phyloP scores from a whole-genome alignment of 2,329 filamentous ascomycete species.

The Lachnellula occidentalis region DNA sequence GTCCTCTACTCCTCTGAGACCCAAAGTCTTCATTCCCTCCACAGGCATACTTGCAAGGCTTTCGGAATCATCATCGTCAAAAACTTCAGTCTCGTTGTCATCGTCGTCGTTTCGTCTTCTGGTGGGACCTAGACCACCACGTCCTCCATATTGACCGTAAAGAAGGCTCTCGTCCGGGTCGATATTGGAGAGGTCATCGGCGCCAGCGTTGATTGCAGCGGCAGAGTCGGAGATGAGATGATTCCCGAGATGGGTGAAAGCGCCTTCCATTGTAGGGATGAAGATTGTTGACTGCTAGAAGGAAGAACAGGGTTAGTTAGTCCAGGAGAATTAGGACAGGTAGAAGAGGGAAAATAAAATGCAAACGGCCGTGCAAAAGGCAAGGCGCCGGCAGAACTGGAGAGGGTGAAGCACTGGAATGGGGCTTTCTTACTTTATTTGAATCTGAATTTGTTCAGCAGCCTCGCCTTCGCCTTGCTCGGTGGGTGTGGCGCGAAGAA shows the following conservation, averaged over 20 bases:
- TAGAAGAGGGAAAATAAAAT: too few relatives aligned
- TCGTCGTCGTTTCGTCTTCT: conserved; percentile 75
- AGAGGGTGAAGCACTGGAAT: conserved; percentile 4
- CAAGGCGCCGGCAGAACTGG: not conserved
- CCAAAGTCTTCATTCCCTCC: conserved; percentile 65
- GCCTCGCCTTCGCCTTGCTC: conserved; percentile 14
- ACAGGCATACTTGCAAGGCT: conserved; percentile 75
- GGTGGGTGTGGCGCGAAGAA: conserved; percentile 25
- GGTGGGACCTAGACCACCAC: conserved; percentile 42
- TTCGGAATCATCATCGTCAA: conserved; percentile 73
- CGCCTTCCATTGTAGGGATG: conserved; percentile 63
- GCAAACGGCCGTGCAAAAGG: not conserved
- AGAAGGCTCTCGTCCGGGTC: conserved; percentile 78
- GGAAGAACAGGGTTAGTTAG: too few relatives aligned
- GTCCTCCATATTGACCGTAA: conserved; percentile 61
- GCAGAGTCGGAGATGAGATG: conserved; percentile 79
- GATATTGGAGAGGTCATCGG: conserved; percentile 65
- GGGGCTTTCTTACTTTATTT: conserved; percentile 11
- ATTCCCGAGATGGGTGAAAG: conserved; percentile 84
- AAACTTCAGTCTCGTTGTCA: conserved; percentile 78
- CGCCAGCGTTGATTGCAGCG: conserved; percentile 77
- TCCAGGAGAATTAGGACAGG: too few relatives aligned
- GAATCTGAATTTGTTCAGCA: conserved; percentile 16
- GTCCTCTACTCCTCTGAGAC: conserved; percentile 60
- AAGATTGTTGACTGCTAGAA: conserved; percentile 1